These are phyloP conservation scores for Pistacia vera DNA, from an alignment of 345 rosid species.

Conservation along the genomic window DNA sequence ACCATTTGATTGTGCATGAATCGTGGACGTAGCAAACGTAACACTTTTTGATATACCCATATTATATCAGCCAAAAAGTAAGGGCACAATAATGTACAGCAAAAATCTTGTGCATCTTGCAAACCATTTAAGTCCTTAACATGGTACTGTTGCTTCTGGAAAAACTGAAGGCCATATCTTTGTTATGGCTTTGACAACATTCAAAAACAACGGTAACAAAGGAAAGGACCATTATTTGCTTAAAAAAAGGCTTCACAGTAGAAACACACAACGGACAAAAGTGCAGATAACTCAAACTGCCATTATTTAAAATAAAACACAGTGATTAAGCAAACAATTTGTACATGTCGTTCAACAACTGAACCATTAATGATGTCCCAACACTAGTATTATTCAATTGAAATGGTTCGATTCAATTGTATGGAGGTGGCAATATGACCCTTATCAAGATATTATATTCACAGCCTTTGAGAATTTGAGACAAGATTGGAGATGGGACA, in stretches of 20 bases:
- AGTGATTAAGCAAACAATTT: too few relatives aligned
- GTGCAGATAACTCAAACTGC: too few relatives aligned
- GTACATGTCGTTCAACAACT: background rate
- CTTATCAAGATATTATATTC: too few relatives aligned
- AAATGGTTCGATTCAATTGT: too few relatives aligned
- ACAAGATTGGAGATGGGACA: too few relatives aligned
- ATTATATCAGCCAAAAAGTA: background rate
- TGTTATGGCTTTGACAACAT: background rate
- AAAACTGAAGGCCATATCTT: slow-evolving; percentile 1
- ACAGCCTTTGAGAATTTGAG: too few relatives aligned
- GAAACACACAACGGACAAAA: background rate
- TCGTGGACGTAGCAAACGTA: background rate
- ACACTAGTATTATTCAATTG: background rate
- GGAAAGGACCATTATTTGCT: background rate
- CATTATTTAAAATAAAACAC: too few relatives aligned
- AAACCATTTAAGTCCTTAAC: background rate
- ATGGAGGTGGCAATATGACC: too few relatives aligned
- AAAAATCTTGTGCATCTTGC: background rate
- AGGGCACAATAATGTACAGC: background rate
- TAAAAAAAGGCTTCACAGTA: background rate
- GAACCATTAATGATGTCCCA: background rate
- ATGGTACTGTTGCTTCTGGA: background rate
- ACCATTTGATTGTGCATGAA: background rate
- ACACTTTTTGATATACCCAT: background rate
- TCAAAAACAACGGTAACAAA: background rate